Conservation (phyloP, 345 rosid genomes). For the Clarkia xantiana region DNA sequence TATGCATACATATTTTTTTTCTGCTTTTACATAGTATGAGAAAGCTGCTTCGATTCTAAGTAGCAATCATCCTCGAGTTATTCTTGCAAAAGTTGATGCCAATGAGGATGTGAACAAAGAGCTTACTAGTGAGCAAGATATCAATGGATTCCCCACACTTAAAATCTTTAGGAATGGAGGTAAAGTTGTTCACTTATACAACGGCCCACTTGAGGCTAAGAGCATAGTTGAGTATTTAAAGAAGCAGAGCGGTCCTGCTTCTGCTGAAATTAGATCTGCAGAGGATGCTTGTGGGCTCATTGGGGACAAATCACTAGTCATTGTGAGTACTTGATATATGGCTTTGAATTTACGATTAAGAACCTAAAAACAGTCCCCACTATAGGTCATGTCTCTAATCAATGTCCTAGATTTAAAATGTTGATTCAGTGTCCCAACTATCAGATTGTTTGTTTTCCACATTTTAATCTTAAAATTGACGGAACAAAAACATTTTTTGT, state of each 20-base stretch:
- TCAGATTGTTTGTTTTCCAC: too few relatives aligned
- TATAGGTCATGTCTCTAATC: too few relatives aligned
- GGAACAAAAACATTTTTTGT: too few relatives aligned
- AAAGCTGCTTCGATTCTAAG: conserved; percentile 80
- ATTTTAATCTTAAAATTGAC: too few relatives aligned
- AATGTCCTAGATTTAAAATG: too few relatives aligned
- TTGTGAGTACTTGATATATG: conserved; percentile 44
- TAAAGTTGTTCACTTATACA: conserved; percentile 59
- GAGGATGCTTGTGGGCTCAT: conserved; percentile 46
- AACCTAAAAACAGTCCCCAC: too few relatives aligned
- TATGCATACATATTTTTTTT: neutral
- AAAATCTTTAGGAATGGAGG: conserved; percentile 86
- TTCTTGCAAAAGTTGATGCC: conserved; percentile 89
- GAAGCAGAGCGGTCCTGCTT: conserved; percentile 92
- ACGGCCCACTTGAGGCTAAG: conserved; percentile 91
- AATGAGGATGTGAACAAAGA: conserved; percentile 55
- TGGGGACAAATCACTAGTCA: conserved; percentile 47
- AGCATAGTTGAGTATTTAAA: conserved; percentile 71
- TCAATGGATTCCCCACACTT: conserved; percentile 82
- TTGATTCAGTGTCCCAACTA: too few relatives aligned
- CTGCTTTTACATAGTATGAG: conserved; percentile 58
- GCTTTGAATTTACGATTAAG: too few relatives aligned
- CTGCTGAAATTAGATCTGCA: conserved; percentile 49
- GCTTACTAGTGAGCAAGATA: conserved; percentile 41
- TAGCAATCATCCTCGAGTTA: conserved; percentile 41